Evolutionary conservation across 2,329 filamentous ascomycete genomes (phyloP), one percentile per base, ranked within the genome.

Genomic region (Fusarium dlaminii): DNA sequence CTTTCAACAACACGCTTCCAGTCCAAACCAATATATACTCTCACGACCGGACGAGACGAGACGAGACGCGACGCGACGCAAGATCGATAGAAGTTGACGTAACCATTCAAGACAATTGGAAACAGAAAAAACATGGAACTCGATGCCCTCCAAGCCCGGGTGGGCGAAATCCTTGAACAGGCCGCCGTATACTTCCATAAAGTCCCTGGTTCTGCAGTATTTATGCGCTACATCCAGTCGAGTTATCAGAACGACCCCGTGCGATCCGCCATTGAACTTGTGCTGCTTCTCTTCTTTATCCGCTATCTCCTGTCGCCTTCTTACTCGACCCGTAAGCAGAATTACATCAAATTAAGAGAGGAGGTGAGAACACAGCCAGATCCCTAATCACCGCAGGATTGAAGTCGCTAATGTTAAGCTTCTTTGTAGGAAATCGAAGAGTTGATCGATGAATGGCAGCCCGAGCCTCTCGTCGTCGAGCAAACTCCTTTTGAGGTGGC

Each of bases 231-330:
- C 84, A 95, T 99, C 81, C 94, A 94, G 83, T 98, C 95, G 66
- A 98, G 95, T 82, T 98, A 99, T 86, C 96, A 99, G 85, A 93
- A 99, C 81, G 96, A 99, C 79, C 96, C 96, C 15, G 91, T 98
- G 64, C 93, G 97, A 61, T 97, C 94, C 59, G 94, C 94, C 43
- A 94, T 99, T 76, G 96, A 99, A 84, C 87, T 99, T 57, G 91
- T 98, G 75, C 88, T 99, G 68, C 94, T 99, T 77, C 90, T 99
- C 62, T 99, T 99, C 85, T 97, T 97, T 73, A 93, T 99, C 66
- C 91, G 95, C 73, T 99, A 99, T 83, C 87, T 99, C 62, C 87
- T 98, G 70, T 93, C 95, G 70, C 95, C 96, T 1, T 95, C 94
- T 60, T 99, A 99, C 84, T 94, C 94, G 74, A 98, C 95, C 22